Conservation (phyloP, 2,329 filamentous ascomycete species). For the Tolypocladium amazonense region DNA sequence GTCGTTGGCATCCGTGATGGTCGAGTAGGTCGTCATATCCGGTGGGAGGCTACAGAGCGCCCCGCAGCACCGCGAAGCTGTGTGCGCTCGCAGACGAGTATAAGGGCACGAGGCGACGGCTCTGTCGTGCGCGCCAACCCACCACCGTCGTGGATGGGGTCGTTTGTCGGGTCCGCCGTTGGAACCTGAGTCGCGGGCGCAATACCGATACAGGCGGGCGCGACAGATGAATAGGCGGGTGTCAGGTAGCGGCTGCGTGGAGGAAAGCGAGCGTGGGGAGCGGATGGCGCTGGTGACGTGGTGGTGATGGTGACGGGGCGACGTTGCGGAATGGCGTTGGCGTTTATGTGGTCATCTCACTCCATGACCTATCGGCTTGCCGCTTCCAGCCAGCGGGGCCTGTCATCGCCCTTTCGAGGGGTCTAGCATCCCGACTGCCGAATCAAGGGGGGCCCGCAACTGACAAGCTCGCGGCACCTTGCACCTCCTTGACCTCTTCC, state of each 20-base stretch:
- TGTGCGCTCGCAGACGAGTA: background rate
- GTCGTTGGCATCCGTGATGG: constrained; percentile 35
- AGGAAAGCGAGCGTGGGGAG: background rate
- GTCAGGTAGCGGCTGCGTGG: background rate
- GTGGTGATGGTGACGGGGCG: background rate
- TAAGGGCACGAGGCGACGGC: background rate
- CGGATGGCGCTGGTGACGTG: background rate
- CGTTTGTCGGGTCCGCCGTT: background rate
- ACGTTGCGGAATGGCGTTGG: background rate
- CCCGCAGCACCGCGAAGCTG: constrained; percentile 1
- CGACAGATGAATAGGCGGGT: background rate
- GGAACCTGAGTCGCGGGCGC: background rate
- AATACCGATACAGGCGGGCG: background rate
- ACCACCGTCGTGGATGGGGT: background rate
- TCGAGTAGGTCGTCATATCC: constrained; percentile 46
- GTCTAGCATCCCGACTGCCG: too few relatives aligned
- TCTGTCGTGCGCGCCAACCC: background rate
- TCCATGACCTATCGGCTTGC: background rate
- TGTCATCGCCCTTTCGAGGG: too few relatives aligned
- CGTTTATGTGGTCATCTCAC: background rate
- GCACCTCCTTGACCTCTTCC: background rate
- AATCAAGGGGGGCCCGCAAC: too few relatives aligned
- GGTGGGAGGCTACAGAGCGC: constrained; percentile 1
- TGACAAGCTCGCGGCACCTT: too few relatives aligned
- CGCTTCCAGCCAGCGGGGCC: background rate